Base-by-base conservation (phyloP, 495 filamentous ascomycete genomes). In the Cenococcum geophilum region DNA sequence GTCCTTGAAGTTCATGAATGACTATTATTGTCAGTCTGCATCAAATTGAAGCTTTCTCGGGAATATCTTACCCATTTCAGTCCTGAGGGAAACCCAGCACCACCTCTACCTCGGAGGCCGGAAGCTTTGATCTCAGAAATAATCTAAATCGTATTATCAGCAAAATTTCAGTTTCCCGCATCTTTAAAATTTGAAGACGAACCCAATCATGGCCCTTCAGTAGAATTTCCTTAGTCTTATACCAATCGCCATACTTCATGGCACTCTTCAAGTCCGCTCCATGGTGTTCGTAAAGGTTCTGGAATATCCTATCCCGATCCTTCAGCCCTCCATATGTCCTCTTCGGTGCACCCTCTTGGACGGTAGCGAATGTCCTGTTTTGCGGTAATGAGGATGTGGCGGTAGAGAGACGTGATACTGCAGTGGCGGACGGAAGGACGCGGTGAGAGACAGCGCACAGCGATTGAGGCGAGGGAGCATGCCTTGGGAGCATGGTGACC, bases 1-100 rank as follows among this genome's bases (percentile, higher is more conserved):
- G 74, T 89, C 95, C 77, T 97, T 96, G 83, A 91, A 89, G 79
- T 97, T 98, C 93, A 98, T 98, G 80, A 98, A 98, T 53, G 91
- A 96, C 92, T 97, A 51, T 10, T 50, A 59, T 59, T 53, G 50
- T 72, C 65, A 73, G 73, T 68, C 14, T 56, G 34, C 23, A 18
- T 18, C 32, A 0, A 11, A 22, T 11, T 20, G 27, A 1, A 40
- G 37, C n/a, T 52, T 64, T 42, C 47, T 64, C 18, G 34, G 45
- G 60, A 61, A 47, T 54, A 25, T 32, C 61, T 45, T 50, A 97
- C 92, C 87, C 95, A 98, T 92, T 98, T 98, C 82, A 97, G 78
- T 60, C 93, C 93, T 14, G 92, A 96, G 60, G 93, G 93, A 72
- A 98, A 98, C 69, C 93, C 93, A 76, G 93, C 93, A 76, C 93